phyloP scores from a whole-genome alignment of 2,329 filamentous ascomycete genomes.

The Amphichorda felina region DNA sequence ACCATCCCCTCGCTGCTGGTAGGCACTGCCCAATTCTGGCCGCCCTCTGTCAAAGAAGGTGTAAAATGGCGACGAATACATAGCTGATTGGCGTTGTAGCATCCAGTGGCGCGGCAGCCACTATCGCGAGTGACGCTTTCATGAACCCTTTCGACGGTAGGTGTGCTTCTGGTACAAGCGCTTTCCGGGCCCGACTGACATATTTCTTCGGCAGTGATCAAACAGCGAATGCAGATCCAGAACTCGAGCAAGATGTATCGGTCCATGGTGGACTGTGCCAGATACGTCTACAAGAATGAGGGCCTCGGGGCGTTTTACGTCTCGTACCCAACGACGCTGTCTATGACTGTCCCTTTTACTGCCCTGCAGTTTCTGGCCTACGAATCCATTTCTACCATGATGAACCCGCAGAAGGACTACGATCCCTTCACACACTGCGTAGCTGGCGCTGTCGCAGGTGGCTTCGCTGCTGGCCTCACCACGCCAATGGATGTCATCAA shows the following conservation, averaged over 20 bases:
- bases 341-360: conserved; percentile 97
- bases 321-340: conserved; percentile 93
- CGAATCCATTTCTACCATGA: conserved; percentile 86
- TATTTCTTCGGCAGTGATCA: conserved; percentile 63
- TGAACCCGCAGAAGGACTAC: conserved; percentile 80
- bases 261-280: conserved; percentile 77
- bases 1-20: conserved; percentile 92
- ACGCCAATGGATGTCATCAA: conserved; percentile 98
- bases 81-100: conserved; percentile 35
- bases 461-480: conserved; percentile 84
- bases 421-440: conserved; percentile 90
- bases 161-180: conserved; percentile 11
- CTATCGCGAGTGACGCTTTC: conserved; percentile 91
- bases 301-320: conserved; percentile 91
- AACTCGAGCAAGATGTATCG: conserved; percentile 81
- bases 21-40: conserved; percentile 16
- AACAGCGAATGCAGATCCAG: conserved; percentile 98
- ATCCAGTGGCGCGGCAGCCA: conserved; percentile 85
- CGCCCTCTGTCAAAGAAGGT: not conserved
- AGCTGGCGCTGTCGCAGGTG: conserved; percentile 84
- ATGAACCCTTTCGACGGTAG: conserved; percentile 99
- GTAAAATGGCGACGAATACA: conserved; percentile 4
- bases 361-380: conserved; percentile 96
- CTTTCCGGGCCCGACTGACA: conserved; percentile 3
- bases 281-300: conserved; percentile 76